Percentiles rank a stretch among this genome's conserved stretches.
Conservation (phyloP, 1,139 yeast species). For the Hansenula sp. region DNA sequence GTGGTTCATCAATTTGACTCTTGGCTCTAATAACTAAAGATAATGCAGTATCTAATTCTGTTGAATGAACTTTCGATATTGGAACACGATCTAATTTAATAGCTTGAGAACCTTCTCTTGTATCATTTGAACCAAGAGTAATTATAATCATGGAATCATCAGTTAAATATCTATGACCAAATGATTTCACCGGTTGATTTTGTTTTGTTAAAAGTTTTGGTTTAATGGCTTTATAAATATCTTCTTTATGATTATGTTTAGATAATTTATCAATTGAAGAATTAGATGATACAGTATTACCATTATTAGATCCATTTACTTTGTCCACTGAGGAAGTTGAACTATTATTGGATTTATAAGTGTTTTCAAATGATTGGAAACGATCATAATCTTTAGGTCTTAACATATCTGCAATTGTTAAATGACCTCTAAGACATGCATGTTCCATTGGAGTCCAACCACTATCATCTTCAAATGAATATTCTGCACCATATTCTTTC, state of each 20-base stretch:
- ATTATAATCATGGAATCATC: constrained; percentile 68
- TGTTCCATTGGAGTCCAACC: constrained; percentile 99
- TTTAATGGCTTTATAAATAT: constrained; percentile 17
- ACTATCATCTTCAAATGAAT: constrained; percentile 64
- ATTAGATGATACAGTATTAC: constrained; percentile 7
- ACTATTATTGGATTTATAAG: constrained; percentile 2
- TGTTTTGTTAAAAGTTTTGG: constrained; percentile 14
- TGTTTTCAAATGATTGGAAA: constrained; percentile 1
- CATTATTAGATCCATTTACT: constrained; percentile 6
- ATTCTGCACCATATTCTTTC: constrained; percentile 48
- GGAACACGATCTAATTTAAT: constrained; percentile 73
- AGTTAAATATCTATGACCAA: constrained; percentile 76
- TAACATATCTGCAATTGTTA: constrained; percentile 60
- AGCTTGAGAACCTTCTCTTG: constrained; percentile 55
- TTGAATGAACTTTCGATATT: constrained; percentile 66
- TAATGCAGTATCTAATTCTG: constrained; percentile 85
- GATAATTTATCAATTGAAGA: constrained; percentile 35
- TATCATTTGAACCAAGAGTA: constrained; percentile 84
- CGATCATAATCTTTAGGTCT: constrained; percentile 23
- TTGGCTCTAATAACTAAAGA: constrained; percentile 67
- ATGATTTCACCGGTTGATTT: constrained; percentile 61
- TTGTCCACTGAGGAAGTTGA: constrained; percentile 11
- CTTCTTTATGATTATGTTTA: constrained; percentile 10
- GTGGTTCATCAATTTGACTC: constrained; percentile 47
- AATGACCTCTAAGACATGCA: constrained; percentile 87